A percentile compares a stretch with the other conserved stretches of the same genome.
Evolutionary conservation across 2,329 filamentous ascomycete genomes (phyloP).

Genomic region (Ceratocystis smalleyi): DNA sequence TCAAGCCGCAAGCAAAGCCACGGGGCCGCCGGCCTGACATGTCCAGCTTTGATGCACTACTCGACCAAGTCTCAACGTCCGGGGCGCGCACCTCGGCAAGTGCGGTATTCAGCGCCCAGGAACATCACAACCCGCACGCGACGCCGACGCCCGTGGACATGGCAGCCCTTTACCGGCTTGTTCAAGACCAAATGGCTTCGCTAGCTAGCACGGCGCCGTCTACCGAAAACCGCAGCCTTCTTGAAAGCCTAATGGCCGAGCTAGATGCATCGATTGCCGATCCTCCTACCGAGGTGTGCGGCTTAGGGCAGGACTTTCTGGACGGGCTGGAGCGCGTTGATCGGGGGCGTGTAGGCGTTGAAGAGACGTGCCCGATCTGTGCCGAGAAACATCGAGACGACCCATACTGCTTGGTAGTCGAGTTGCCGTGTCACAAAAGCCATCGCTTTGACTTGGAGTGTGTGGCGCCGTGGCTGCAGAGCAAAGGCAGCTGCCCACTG

Average conservation of each 20-base stretch:
- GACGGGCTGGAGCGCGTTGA: constrained; percentile 44
- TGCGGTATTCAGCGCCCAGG: constrained; percentile 18
- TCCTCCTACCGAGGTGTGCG: constrained; percentile 36
- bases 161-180: constrained; percentile 40
- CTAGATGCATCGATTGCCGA: constrained; percentile 37
- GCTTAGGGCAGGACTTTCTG: constrained; percentile 44
- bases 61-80: constrained; percentile 33
- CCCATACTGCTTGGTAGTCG: constrained; percentile 45
- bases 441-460: constrained; percentile 54
- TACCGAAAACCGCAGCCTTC: constrained; percentile 33
- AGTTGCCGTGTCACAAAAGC: constrained; percentile 43
- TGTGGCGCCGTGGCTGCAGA: constrained; percentile 47
- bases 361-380: constrained; percentile 47
- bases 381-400: constrained; percentile 47
- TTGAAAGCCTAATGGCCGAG: constrained; percentile 32
- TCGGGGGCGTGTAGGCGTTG: constrained; percentile 32
- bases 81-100: constrained; percentile 23
- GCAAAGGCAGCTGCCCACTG: constrained; percentile 49
- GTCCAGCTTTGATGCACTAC: constrained; percentile 45
- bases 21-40: constrained; percentile 41
- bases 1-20: constrained; percentile 20
- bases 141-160: constrained; percentile 45
- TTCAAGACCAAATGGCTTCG: constrained; percentile 43
- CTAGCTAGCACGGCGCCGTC: constrained; percentile 35
- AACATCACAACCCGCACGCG: constrained; percentile 39